Percentiles rank a stretch among this genome's conserved stretches.
These are phyloP conservation scores for Herpetospermum pedunculosum DNA, from an alignment of 306 rosid genomes.

Conservation along the genomic window DNA sequence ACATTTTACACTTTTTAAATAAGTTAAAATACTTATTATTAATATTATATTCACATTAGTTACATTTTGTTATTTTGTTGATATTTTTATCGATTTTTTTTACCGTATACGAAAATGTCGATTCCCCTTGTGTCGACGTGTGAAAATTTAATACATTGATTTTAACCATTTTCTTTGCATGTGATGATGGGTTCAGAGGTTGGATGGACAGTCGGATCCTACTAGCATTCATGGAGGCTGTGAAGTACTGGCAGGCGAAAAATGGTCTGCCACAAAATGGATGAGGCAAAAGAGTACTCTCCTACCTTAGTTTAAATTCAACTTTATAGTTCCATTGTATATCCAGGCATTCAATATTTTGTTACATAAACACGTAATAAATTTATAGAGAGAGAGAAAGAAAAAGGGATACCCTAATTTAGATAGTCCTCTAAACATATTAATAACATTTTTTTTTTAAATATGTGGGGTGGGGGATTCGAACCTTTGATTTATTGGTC, in stretches of 20 bases:
- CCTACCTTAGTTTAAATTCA: not conserved
- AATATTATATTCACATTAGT: too few relatives aligned
- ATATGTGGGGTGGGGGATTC: too few relatives aligned
- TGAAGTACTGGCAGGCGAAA: slow-evolving; percentile 39
- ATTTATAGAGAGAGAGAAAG: not conserved
- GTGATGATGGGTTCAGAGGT: slow-evolving; percentile 20
- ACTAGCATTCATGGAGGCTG: slow-evolving; percentile 51
- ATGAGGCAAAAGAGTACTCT: slow-evolving; percentile 37
- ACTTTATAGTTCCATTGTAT: not conserved
- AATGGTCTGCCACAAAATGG: slow-evolving; percentile 64
- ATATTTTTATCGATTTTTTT: too few relatives aligned
- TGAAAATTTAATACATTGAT: too few relatives aligned
- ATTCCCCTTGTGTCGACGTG: too few relatives aligned
- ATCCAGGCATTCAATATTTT: not conserved
- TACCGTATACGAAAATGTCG: too few relatives aligned
- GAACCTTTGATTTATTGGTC: too few relatives aligned
- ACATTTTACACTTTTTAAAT: too few relatives aligned
- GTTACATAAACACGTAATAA: not conserved
- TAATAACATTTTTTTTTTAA: too few relatives aligned
- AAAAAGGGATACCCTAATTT: not conserved
- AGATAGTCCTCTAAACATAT: slow-evolving; percentile 5
- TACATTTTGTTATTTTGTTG: too few relatives aligned
- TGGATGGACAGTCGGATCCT: slow-evolving; percentile 43
- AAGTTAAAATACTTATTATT: too few relatives aligned
- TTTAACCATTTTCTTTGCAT: not conserved